Conservation (phyloP, 2,329 filamentous ascomycete species). For the Hypoxylon sp. region DNA sequence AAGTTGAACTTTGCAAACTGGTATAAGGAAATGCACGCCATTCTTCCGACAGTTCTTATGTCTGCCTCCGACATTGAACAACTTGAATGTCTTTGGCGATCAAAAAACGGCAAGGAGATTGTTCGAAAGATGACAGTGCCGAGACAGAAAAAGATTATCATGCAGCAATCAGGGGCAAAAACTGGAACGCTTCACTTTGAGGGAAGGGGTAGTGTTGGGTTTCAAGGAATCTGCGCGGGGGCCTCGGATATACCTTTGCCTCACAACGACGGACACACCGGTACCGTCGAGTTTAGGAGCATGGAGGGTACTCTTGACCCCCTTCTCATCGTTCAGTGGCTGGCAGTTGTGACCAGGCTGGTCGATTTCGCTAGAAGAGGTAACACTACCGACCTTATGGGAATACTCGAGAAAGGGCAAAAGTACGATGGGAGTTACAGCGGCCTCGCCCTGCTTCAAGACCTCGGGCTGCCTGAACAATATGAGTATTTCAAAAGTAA, state of each 20-base stretch:
- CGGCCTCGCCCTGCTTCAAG: slow-evolving; percentile 21
- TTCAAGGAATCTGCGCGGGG: slow-evolving; percentile 29
- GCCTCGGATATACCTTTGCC: background rate
- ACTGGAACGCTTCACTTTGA: background rate
- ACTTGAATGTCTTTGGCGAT: slow-evolving; percentile 31
- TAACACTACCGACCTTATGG: slow-evolving; percentile 21
- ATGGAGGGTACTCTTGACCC: slow-evolving; percentile 33
- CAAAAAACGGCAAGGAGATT: slow-evolving; percentile 1
- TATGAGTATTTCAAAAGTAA: slow-evolving; percentile 15
- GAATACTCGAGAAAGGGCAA: slow-evolving; percentile 4
- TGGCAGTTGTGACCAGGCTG: slow-evolving; percentile 29
- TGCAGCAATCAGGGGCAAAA: background rate
- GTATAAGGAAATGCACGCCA: slow-evolving; percentile 22
- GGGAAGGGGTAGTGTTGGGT: slow-evolving; percentile 31
- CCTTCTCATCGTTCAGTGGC: slow-evolving; percentile 24
- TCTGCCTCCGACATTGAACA: background rate
- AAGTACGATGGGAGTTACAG: background rate
- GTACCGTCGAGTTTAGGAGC: slow-evolving; percentile 34
- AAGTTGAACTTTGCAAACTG: background rate
- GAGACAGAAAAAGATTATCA: background rate
- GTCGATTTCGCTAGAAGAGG: slow-evolving; percentile 24
- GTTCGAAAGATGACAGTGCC: slow-evolving; percentile 15
- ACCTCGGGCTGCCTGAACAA: slow-evolving; percentile 26
- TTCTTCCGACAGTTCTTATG: background rate
- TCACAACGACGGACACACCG: slow-evolving; percentile 34